phyloP scores from a whole-genome alignment of 2,329 filamentous ascomycete species.

The Hypoxylon sp. region DNA sequence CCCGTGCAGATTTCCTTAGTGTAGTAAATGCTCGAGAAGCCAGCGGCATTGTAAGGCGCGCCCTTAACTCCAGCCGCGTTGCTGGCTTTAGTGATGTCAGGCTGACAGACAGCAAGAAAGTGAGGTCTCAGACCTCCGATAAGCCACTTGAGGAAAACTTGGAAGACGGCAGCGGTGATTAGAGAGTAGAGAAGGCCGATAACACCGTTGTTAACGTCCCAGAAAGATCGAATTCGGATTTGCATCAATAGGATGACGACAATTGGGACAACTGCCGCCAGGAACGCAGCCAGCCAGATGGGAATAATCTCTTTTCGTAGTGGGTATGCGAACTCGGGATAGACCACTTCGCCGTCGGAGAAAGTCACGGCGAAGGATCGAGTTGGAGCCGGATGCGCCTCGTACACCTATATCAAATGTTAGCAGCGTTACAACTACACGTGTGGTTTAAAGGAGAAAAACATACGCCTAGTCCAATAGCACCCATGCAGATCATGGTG shows the following conservation, averaged over 20 bases:
- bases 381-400: conserved; percentile 69
- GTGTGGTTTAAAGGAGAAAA: neutral
- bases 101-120: conserved; percentile 75
- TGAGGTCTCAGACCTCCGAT: conserved; percentile 78
- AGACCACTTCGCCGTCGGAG: conserved; percentile 71
- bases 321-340: conserved; percentile 76
- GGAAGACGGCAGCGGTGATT: conserved; percentile 76
- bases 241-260: conserved; percentile 71
- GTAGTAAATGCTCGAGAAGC: conserved; percentile 70
- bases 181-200: conserved; percentile 75
- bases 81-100: conserved; percentile 57
- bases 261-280: conserved; percentile 72
- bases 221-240: conserved; percentile 72
- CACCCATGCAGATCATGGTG: conserved; percentile 72
- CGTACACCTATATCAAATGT: conserved; percentile 60
- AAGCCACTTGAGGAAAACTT: conserved; percentile 79
- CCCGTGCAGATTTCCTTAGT: conserved; percentile 76
- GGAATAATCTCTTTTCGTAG: conserved; percentile 75
- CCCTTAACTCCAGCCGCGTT: conserved; percentile 52
- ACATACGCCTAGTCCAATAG: conserved; percentile 71
- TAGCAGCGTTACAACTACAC: neutral
- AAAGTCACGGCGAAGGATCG: conserved; percentile 76
- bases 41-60: conserved; percentile 57
- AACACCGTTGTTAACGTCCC: conserved; percentile 75
- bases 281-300: conserved; percentile 73